A percentile compares a stretch with the other conserved stretches of the same genome.
Conservation (phyloP, 148 eudicot genomes). For the Heliamphora exappendiculata region DNA sequence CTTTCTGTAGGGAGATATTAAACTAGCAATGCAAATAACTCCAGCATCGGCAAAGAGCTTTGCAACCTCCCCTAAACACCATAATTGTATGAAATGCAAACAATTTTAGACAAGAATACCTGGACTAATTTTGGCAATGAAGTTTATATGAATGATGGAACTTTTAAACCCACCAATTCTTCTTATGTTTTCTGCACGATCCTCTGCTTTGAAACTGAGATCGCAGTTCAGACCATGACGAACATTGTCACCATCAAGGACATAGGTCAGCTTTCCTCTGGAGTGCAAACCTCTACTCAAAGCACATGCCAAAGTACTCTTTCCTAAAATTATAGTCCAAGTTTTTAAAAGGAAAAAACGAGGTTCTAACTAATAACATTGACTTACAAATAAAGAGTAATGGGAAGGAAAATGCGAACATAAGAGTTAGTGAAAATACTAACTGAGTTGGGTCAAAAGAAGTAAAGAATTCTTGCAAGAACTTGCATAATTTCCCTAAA, state of each 20-base stretch:
- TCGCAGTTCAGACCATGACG: conserved; percentile 84
- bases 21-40: conserved; percentile 90
- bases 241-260: conserved; percentile 94
- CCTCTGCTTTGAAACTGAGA: conserved; percentile 75
- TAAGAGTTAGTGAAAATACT: not conserved
- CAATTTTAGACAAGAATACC: not conserved
- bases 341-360: not conserved
- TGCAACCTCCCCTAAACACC: conserved; percentile 78
- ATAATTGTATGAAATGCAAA: not conserved
- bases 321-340: conserved; percentile 39
- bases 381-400: not conserved
- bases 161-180: conserved; percentile 58
- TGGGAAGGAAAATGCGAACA: too few species aligned
- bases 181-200: conserved; percentile 85
- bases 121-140: not conserved
- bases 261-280: conserved; percentile 72
- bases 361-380: not conserved
- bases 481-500: not conserved
- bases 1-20: conserved; percentile 85
- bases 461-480: not conserved
- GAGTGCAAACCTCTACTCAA: conserved; percentile 62
- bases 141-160: not conserved
- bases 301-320: conserved; percentile 92
- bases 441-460: not conserved
- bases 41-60: conserved; percentile 96